Evolutionary conservation across 1,284 basidiomycete genomes (phyloP), one percentile per base, ranked within the genome.

Genomic region (Coriolopsis trogii): DNA sequence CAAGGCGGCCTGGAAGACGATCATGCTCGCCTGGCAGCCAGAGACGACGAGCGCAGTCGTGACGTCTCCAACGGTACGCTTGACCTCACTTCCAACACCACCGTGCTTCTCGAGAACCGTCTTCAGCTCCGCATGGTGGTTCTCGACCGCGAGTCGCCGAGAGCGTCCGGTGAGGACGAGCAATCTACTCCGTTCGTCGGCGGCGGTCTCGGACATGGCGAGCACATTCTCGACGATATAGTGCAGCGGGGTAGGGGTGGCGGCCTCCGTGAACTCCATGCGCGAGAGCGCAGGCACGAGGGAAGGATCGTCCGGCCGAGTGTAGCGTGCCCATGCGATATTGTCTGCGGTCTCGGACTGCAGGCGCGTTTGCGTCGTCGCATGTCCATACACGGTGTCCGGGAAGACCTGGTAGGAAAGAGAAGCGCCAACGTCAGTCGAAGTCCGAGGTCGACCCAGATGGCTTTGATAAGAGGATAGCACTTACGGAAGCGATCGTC

Each of bases 31-130:
- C 34, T 78, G 78, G 46, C 76, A 74, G 2, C 84, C 80, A 1
- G 80, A 75, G 6, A 87, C 75, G 13, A 92, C 80, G 65, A 91
- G 80, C 24, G 84, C 84, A 16, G 85, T 82, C 10, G 84, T 87
- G n/a, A 88, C 82, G 67, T 93, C 90, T 3, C 92, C 92, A 38
- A 93, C 76, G 4, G 91, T 91, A 78, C 89, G 89, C 66, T 81
- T 77, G 53, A 93, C 82, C 60, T 86, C 83, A 16, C 70, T 59
- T 2, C 74, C 74, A 9, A 83, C 69, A 28, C 65, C 71, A 37
- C 76, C 74, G 60, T 80, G 71, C 62, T 84, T 80, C 20, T 82
- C 78, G 68, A 87, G 76, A 18, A 93, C 65, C 53, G 76, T 72
- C 53, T 81, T 82, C 45, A 93, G 65, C 72, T 94, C 92, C 41